Evolutionary conservation across 2,329 filamentous ascomycete genomes (phyloP).

Genomic region (Septoria linicola): DNA sequence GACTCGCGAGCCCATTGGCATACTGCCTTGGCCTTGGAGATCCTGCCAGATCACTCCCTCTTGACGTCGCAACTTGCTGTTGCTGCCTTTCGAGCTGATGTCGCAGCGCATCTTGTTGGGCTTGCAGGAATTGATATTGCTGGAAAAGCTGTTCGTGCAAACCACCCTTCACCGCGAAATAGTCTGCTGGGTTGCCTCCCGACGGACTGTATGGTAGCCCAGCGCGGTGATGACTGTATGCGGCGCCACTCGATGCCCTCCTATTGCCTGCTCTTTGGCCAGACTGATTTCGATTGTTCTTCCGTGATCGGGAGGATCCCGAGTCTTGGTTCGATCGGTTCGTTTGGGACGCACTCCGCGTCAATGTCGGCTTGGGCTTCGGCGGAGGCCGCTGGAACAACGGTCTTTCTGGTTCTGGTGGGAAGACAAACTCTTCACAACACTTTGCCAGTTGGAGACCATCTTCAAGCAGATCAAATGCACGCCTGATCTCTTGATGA

Average conservation of each 20-base stretch:
- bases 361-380: conserved; percentile 57
- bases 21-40: conserved; percentile 41
- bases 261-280: conserved; percentile 52
- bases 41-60: conserved; percentile 36
- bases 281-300: conserved; percentile 49
- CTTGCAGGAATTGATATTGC: conserved; percentile 44
- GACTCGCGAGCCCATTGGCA: conserved; percentile 35
- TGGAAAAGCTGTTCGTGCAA: conserved; percentile 51
- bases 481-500: conserved; percentile 82
- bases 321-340: conserved; percentile 51
- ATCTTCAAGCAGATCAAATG: conserved; percentile 77
- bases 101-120: conserved; percentile 39
- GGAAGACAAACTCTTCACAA: conserved; percentile 85
- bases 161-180: conserved; percentile 45
- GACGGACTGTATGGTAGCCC: conserved; percentile 44
- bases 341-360: conserved; percentile 47
- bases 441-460: conserved; percentile 73
- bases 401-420: conserved; percentile 67
- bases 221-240: conserved; percentile 42
- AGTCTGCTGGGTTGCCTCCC: conserved; percentile 42
- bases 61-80: conserved; percentile 38
- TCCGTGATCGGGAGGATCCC: conserved; percentile 33
- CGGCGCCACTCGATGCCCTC: conserved; percentile 58
- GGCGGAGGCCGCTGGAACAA: conserved; percentile 56
- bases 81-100: conserved; percentile 48